Conservation (phyloP, 1,284 basidiomycete species). For the Trametes pubescens region DNA sequence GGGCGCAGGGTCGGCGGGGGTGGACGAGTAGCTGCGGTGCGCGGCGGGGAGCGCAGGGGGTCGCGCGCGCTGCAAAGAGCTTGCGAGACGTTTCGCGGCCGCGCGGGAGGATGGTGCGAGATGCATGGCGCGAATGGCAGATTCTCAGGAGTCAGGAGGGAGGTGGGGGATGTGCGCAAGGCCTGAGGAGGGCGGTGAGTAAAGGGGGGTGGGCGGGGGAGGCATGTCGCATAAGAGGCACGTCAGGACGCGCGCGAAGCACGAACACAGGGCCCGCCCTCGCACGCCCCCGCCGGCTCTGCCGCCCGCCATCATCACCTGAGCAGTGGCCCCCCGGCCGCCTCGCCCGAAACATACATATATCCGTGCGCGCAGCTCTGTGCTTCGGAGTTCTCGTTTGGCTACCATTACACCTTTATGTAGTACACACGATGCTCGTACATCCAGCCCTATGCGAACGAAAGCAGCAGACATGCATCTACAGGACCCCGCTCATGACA, state of each 20-base stretch:
- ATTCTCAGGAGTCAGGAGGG: background rate
- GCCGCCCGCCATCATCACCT: background rate
- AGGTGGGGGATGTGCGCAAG: background rate
- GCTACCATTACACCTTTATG: background rate
- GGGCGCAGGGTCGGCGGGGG: background rate
- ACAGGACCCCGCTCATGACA: slow-evolving; percentile 59
- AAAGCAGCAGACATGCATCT: background rate
- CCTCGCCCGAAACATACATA: background rate
- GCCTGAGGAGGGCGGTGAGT: background rate
- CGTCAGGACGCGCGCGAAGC: slow-evolving; percentile 10
- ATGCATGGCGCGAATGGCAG: background rate
- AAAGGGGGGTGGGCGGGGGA: background rate
- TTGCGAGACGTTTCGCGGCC: background rate
- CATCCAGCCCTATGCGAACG: background rate
- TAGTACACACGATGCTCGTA: background rate
- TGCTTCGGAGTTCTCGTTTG: background rate
- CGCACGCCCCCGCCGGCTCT: background rate
- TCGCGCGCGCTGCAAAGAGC: background rate
- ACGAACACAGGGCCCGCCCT: slow-evolving; percentile 2
- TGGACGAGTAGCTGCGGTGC: background rate
- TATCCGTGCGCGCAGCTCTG: background rate
- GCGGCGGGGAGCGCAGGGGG: background rate
- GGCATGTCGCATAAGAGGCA: slow-evolving; percentile 4
- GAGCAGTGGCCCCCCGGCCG: background rate
- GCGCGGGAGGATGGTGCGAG: background rate